A percentile compares a stretch with the other conserved stretches of the same genome.
phyloP scores from a whole-genome alignment of 2,329 filamentous ascomycete species.

The Sarocladium brachiariae region DNA sequence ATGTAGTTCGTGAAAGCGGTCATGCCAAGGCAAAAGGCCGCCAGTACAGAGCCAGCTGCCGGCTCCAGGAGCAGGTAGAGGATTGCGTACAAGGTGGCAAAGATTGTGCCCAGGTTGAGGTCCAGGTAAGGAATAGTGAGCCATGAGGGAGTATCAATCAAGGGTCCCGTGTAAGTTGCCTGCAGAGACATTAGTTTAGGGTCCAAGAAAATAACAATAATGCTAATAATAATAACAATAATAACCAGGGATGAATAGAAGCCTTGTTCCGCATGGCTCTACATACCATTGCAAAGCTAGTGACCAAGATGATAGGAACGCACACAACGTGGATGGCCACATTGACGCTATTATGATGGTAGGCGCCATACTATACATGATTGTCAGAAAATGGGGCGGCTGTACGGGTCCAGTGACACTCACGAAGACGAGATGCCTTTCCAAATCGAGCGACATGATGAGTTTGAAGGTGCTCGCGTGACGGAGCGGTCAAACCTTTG shows the following conservation, averaged over 20 bases:
- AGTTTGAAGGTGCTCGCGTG: conserved; percentile 11
- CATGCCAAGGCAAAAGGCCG: conserved; percentile 66
- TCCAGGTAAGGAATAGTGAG: conserved; percentile 61
- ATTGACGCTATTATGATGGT: conserved; percentile 74
- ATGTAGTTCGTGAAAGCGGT: conserved; percentile 73
- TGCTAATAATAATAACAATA: too few species aligned
- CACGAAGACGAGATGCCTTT: conserved; percentile 79
- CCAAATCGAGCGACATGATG: conserved; percentile 65
- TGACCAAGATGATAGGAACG: conserved; percentile 68
- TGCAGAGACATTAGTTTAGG: conserved; percentile 21
- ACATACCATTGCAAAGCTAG: conserved; percentile 64
- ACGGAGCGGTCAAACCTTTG: background rate
- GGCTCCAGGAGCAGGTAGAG: conserved; percentile 92
- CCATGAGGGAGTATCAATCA: conserved; percentile 59
- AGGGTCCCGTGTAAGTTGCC: conserved; percentile 56
- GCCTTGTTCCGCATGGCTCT: too few species aligned
- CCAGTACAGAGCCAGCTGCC: conserved; percentile 74
- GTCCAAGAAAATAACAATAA: too few species aligned
- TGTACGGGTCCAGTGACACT: conserved; percentile 24
- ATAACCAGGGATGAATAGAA: too few species aligned
- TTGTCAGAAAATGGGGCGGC: background rate
- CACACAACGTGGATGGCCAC: conserved; percentile 73
- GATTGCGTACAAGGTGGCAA: conserved; percentile 60
- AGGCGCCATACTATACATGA: conserved; percentile 68
- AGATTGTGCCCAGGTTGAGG: conserved; percentile 59